These are phyloP conservation scores for Apiospora sp. DNA, from an alignment of 2,329 filamentous ascomycete species.

Conservation along the genomic window DNA sequence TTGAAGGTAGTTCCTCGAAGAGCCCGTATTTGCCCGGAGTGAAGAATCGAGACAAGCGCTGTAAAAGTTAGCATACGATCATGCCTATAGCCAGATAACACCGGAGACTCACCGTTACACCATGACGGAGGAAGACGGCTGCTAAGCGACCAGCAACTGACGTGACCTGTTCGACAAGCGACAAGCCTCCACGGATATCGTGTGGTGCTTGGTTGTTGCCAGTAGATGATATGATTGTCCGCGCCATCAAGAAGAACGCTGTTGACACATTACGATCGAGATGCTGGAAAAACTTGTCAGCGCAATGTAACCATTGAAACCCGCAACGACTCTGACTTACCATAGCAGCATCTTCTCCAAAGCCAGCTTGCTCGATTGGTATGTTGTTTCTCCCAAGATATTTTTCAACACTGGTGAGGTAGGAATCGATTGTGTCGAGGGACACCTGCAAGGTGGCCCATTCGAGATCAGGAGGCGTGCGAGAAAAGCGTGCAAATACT, in stretches of 20 bases:
- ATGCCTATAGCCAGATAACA: background rate
- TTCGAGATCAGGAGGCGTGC: constrained; percentile 52
- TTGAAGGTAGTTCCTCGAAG: constrained; percentile 53
- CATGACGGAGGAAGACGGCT: constrained; percentile 52
- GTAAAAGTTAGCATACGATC: constrained; percentile 1
- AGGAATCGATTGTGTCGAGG: constrained; percentile 56
- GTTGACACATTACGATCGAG: constrained; percentile 58
- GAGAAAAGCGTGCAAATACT: constrained; percentile 58
- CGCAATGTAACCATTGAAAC: background rate
- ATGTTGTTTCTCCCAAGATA: constrained; percentile 50
- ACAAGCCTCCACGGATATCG: background rate
- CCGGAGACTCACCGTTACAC: constrained; percentile 47
- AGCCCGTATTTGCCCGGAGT: constrained; percentile 52
- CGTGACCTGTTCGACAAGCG: constrained; percentile 51
- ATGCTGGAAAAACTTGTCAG: constrained; percentile 38
- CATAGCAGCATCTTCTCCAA: constrained; percentile 58
- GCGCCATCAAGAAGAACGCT: constrained; percentile 57
- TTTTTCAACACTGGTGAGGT: constrained; percentile 53
- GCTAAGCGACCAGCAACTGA: constrained; percentile 55
- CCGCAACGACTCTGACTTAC: constrained; percentile 36
- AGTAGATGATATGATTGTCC: constrained; percentile 44
- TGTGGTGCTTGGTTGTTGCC: constrained; percentile 20
- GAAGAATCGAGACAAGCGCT: constrained; percentile 47
- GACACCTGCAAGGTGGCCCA: constrained; percentile 56
- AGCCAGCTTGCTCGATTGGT: constrained; percentile 39